Evolutionary conservation across 768 basidiomycete species (phyloP).

Genomic region (Termitomyces sp.): DNA sequence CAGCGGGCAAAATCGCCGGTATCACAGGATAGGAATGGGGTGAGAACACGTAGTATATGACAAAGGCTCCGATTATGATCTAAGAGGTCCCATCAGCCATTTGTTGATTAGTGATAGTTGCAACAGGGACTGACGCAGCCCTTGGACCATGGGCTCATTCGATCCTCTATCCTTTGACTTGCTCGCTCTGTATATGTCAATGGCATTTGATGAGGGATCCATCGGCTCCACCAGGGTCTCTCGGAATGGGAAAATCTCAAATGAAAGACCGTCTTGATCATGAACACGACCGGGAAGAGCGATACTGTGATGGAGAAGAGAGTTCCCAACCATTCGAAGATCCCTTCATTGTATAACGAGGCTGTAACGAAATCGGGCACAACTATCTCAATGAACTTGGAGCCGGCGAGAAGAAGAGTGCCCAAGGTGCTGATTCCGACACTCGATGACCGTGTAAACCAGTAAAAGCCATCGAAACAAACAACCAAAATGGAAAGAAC

Average conservation of each 20-base stretch:
- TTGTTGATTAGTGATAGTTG: not conserved
- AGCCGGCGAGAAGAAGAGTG: constrained; percentile 15
- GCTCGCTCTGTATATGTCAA: constrained; percentile 26
- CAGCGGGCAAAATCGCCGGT: constrained; percentile 4
- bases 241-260: constrained; percentile 17
- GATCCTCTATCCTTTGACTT: constrained; percentile 19
- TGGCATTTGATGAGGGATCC: constrained; percentile 17
- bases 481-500: constrained; percentile 4
- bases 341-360: not conserved
- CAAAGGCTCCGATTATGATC: constrained; percentile 7
- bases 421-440: constrained; percentile 25
- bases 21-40: constrained; percentile 6
- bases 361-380: constrained; percentile 1
- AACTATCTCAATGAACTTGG: constrained; percentile 6
- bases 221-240: constrained; percentile 3
- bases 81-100: not conserved
- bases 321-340: constrained; percentile 3
- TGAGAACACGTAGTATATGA: constrained; percentile 3
- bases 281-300: constrained; percentile 16
- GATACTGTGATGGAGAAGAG: not conserved
- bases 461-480: constrained; percentile 23
- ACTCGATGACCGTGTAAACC: constrained; percentile 28
- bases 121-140: constrained; percentile 2
- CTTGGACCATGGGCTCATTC: constrained; percentile 10
- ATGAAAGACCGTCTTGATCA: constrained; percentile 21